phyloP scores from a whole-genome alignment of 139 green algal genomes.

The Zygnema circumcarinatum region DNA sequence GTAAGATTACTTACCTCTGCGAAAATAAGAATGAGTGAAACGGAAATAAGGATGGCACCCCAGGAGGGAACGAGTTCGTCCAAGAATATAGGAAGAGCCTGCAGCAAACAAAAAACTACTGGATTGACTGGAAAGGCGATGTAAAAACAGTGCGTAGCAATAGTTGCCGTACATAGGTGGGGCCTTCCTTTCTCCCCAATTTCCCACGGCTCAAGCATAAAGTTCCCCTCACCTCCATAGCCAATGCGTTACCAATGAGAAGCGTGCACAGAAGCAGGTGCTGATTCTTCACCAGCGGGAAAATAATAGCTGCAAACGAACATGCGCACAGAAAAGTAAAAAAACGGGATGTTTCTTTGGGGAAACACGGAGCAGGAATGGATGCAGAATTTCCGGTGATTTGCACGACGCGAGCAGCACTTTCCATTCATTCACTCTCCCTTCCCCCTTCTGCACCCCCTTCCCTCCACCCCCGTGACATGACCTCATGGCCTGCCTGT shows the following conservation, averaged over 20 bases:
- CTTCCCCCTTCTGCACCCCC: too few species aligned
- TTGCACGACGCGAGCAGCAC: neutral
- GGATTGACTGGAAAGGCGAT: neutral
- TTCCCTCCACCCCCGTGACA: too few species aligned
- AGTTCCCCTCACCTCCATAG: constrained; percentile 62
- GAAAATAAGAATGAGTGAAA: constrained; percentile 62
- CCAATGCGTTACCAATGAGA: constrained; percentile 61
- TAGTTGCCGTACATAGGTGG: too few species aligned
- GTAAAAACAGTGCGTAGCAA: neutral
- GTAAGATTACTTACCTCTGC: constrained; percentile 52
- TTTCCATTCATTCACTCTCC: too few species aligned
- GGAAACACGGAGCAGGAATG: neutral
- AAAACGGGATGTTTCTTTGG: neutral
- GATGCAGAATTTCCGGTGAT: neutral
- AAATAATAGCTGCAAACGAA: constrained; percentile 49
- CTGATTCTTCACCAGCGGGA: constrained; percentile 58
- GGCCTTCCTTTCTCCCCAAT: too few species aligned
- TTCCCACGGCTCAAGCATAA: too few species aligned
- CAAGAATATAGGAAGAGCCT: constrained; percentile 61
- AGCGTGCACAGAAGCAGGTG: constrained; percentile 62
- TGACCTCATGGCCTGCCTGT: too few species aligned
- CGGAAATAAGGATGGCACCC: constrained; percentile 55
- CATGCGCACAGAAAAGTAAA: neutral
- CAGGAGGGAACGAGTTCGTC: constrained; percentile 37
- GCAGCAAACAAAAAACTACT: neutral